A percentile compares a stretch with the other conserved stretches of the same genome.
These are phyloP conservation scores for Asclepias syriaca DNA, from an alignment of 257 asterid species.

Conservation along the genomic window DNA sequence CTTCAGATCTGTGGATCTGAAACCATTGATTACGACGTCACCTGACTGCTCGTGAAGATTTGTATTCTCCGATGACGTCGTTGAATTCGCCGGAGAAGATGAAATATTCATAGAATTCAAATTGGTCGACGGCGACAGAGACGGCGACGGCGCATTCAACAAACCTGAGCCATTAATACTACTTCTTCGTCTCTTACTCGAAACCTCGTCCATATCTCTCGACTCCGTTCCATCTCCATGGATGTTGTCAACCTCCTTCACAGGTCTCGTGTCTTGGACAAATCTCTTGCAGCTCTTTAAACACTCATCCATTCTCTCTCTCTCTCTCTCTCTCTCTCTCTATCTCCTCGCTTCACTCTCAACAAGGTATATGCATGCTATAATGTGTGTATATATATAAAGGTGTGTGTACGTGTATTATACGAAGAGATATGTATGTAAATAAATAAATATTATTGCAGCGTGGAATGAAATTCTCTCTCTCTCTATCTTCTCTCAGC, in stretches of 20 bases:
- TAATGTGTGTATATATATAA: neutral
- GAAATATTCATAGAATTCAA: slow-evolving; percentile 26
- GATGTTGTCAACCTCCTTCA: slow-evolving; percentile 6
- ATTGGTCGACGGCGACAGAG: slow-evolving; percentile 7
- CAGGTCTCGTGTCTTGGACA: slow-evolving; percentile 3
- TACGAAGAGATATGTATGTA: neutral
- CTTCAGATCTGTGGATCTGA: slow-evolving; percentile 68
- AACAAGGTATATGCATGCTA: neutral
- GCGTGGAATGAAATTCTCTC: neutral
- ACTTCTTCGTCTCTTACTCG: slow-evolving; percentile 53
- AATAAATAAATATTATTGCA: too few species aligned
- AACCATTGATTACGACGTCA: slow-evolving; percentile 27
- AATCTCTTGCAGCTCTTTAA: slow-evolving; percentile 34
- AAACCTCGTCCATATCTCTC: slow-evolving; percentile 37
- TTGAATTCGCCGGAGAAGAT: slow-evolving; percentile 39
- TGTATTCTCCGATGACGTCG: slow-evolving; percentile 26
- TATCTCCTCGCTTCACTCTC: slow-evolving; percentile 4
- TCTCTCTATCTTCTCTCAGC: neutral
- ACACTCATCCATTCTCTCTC: slow-evolving; percentile 27
- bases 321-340: slow-evolving; percentile 17
- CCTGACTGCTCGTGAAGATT: slow-evolving; percentile 20
- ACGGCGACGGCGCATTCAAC: slow-evolving; percentile 21
- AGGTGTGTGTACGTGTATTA: neutral
- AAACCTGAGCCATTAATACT: slow-evolving; percentile 16
- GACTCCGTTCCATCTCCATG: slow-evolving; percentile 1